Evolutionary conservation across 176 grass and related monocot species (phyloP), one percentile per base, ranked within the genome.

Genomic region (Oryza meyeriana): DNA sequence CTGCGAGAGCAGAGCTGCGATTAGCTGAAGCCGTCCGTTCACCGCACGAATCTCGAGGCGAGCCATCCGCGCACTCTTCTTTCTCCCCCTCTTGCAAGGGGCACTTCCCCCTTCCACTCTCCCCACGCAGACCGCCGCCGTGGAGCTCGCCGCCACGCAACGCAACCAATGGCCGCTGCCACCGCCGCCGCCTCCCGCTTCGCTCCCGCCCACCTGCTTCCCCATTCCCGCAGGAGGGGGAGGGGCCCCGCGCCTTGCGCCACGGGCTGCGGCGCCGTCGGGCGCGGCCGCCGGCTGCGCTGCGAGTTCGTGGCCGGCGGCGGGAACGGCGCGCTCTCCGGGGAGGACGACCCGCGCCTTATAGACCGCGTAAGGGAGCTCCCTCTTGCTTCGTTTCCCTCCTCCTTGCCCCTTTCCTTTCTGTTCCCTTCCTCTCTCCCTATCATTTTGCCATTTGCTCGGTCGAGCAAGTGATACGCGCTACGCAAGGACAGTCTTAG

Each of bases 231-330:
- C 39, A 79, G 72, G 16, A 78, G 50, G n/a, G 42, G 72, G 16
- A 78, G 61, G 32, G 34, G 61, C 77, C 24, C 77, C 18, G 45
- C 85, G 25, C 64, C 77, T 27, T 68, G 50, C 18, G 7, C 82
- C 7, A 85, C 89, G 18, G 64, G 65, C 1, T 52, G 66, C 63
- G 14, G 72, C 18, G 7, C 64, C 59, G 40, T 79, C 11, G 57
- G 78, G 25, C 82, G 82, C 66, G 62, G 16, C 5, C 80, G 74
- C 55, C 83, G 77, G 57, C 72, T 98, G 30, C 88, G 88, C 22
- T 98, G 89, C 85, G 90, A 95, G 90, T 87, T 91, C 72, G 84
- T 95, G 66, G 64, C 82, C 41, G 90, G 90, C 67, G 91, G 89
- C 13, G 92, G 89, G 20, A 99, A 99, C 75, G 93, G 87, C 66